Evolutionary conservation across 2,329 filamentous ascomycete genomes (phyloP).

Genomic region (Sclerotinia spermophila): DNA sequence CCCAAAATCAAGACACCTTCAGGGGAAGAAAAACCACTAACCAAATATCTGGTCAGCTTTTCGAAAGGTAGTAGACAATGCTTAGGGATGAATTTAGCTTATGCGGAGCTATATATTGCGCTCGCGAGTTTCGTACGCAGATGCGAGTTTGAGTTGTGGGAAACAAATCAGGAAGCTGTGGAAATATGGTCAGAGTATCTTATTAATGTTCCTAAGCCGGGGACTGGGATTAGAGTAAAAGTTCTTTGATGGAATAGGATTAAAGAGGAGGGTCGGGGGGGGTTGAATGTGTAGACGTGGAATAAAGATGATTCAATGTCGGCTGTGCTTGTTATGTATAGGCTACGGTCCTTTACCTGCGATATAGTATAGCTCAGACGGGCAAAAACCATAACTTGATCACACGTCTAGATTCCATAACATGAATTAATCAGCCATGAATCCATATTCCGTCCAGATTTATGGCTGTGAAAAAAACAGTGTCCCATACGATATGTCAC

Average conservation of each 20-base stretch:
- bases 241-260: neutral
- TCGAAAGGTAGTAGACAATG: conserved; percentile 44
- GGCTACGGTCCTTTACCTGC: neutral
- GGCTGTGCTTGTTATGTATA: too few species aligned
- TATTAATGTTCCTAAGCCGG: neutral
- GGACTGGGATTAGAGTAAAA: conserved; percentile 8
- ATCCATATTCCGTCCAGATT: neutral
- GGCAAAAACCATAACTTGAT: neutral
- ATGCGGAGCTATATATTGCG: conserved; percentile 18
- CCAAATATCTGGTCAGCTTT: conserved; percentile 43
- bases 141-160: conserved; percentile 11
- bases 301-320: neutral
- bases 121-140: conserved; percentile 11
- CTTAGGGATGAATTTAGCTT: conserved; percentile 37
- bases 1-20: neutral
- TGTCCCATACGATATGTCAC: too few species aligned
- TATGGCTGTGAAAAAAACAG: too few species aligned
- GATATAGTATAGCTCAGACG: neutral
- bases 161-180: conserved; percentile 10
- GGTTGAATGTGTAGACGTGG: neutral
- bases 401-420: neutral
- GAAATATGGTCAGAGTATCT: conserved; percentile 10
- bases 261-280: accelerated
- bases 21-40: conserved; percentile 2
- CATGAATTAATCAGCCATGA: neutral